Percentiles rank a stretch among this genome's conserved stretches.
Conservation (phyloP, 2,329 filamentous ascomycete genomes). For the Coleophoma eucalyptorum region DNA sequence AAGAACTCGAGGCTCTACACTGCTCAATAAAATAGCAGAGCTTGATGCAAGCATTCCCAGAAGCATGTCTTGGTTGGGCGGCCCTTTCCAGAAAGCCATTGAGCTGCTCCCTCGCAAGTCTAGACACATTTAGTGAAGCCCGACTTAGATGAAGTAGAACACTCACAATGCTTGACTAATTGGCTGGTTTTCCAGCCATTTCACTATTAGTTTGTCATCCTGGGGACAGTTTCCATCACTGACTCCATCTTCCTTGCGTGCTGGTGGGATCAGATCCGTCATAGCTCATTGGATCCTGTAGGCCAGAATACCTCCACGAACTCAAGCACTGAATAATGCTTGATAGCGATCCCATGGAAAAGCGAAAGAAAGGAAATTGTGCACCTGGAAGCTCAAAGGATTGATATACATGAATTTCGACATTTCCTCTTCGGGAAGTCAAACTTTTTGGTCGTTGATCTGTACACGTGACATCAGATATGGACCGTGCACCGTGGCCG, state of each 20-base stretch:
- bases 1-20: conserved; percentile 45
- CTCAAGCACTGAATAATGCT: too few relatives aligned
- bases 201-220: conserved; percentile 20
- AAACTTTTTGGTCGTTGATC: not conserved
- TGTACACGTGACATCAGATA: not conserved
- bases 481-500: not conserved
- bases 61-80: conserved; percentile 47
- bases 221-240: conserved; percentile 5
- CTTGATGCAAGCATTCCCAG: conserved; percentile 54
- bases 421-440: not conserved
- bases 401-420: not conserved
- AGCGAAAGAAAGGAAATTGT: too few relatives aligned
- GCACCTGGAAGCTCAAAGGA: too few relatives aligned
- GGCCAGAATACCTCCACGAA: too few relatives aligned
- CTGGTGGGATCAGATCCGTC: not conserved
- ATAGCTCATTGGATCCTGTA: not conserved
- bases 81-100: conserved; percentile 20
- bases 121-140: conserved; percentile 10
- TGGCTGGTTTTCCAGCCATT: conserved; percentile 40
- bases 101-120: conserved; percentile 16
- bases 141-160: conserved; percentile 5
- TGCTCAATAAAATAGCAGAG: conserved; percentile 61
- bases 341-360: too few relatives aligned
- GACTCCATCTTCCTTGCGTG: not conserved
- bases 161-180: conserved; percentile 32